A percentile compares a stretch with the other conserved stretches of the same genome.
These are phyloP conservation scores for Cutaneotrichosporon sp. DNA, from an alignment of 1,284 basidiomycete species.

Conservation along the genomic window DNA sequence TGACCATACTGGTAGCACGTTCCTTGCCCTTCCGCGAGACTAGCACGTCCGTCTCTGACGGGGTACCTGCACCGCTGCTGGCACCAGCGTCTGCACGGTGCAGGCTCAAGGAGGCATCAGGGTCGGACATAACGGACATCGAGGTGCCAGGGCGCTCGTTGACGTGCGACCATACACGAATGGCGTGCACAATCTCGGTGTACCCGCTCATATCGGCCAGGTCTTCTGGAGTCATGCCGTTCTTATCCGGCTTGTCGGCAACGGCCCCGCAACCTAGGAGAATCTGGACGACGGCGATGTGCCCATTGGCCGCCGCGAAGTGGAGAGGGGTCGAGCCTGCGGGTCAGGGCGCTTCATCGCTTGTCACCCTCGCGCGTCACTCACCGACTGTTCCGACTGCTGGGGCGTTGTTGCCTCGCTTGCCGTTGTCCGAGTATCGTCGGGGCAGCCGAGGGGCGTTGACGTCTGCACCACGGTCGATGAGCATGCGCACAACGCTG, in stretches of 20 bases:
- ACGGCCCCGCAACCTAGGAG: slow-evolving; percentile 77
- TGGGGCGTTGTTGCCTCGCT: slow-evolving; percentile 56
- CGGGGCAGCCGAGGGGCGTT: slow-evolving; percentile 73
- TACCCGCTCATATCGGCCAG: slow-evolving; percentile 55
- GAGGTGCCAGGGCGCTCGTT: slow-evolving; percentile 17
- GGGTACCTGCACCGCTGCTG: slow-evolving; percentile 7
- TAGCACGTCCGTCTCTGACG: slow-evolving; percentile 9
- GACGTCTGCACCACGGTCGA: slow-evolving; percentile 87
- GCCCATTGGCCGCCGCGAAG: slow-evolving; percentile 88
- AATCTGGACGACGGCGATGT: slow-evolving; percentile 68
- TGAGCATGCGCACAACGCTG: slow-evolving; percentile 76
- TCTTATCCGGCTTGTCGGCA: slow-evolving; percentile 75
- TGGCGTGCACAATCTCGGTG: slow-evolving; percentile 49
- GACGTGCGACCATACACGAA: slow-evolving; percentile 48
- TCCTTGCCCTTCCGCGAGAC: slow-evolving; percentile 42
- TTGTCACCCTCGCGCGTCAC: slow-evolving; percentile 16
- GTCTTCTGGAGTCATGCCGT: slow-evolving; percentile 70
- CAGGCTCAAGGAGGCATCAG: slow-evolving; percentile 5
- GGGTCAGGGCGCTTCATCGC: slow-evolving; percentile 12
- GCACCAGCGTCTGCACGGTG: slow-evolving; percentile 14
- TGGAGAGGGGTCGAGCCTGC: slow-evolving; percentile 85
- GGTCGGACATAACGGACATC: background rate
- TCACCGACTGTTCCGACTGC: slow-evolving; percentile 64
- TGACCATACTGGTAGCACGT: slow-evolving; percentile 37
- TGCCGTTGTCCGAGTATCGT: slow-evolving; percentile 65